Conservation (phyloP, 2,329 filamentous ascomycete species). For the Colletotrichum musicola region DNA sequence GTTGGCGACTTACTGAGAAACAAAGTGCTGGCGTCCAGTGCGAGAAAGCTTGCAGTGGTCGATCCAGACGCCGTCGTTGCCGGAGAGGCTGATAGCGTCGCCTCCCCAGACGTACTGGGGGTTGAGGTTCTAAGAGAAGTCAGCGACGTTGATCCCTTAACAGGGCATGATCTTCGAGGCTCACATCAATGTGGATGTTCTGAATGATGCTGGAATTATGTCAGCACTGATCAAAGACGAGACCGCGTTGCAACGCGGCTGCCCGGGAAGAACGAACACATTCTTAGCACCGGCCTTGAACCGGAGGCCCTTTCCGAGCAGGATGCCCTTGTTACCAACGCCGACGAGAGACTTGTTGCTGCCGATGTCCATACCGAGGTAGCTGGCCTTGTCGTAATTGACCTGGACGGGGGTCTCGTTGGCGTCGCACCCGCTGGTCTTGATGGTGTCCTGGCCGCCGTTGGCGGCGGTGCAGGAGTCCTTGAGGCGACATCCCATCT, state of each 20-base stretch:
- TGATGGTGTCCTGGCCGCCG: conserved; percentile 44
- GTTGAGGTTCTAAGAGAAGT: conserved; percentile 52
- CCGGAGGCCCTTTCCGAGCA: conserved; percentile 56
- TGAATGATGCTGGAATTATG: conserved; percentile 53
- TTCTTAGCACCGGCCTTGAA: conserved; percentile 50
- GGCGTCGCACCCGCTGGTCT: conserved; percentile 42
- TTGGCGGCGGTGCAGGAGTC: conserved; percentile 33
- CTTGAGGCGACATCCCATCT: conserved; percentile 43
- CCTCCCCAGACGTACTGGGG: conserved; percentile 46
- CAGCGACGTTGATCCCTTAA: conserved; percentile 53
- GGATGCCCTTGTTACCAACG: conserved; percentile 51
- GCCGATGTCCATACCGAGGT: conserved; percentile 49
- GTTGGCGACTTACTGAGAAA: conserved; percentile 42
- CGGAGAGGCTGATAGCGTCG: conserved; percentile 50
- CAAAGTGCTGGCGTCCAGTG: conserved; percentile 59
- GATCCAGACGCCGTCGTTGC: conserved; percentile 51
- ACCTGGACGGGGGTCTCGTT: conserved; percentile 36
- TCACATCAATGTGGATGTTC: conserved; percentile 46
- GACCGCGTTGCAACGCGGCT: too few relatives aligned
- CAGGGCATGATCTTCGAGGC: conserved; percentile 22
- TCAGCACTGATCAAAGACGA: too few relatives aligned
- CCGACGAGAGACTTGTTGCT: conserved; percentile 57
- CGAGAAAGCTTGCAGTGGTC: conserved; percentile 55
- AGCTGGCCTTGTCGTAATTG: conserved; percentile 50
- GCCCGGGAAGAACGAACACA: conserved; percentile 30